Base-by-base conservation (phyloP, 1,139 yeast species). In the Eremothecium gossypii region DNA sequence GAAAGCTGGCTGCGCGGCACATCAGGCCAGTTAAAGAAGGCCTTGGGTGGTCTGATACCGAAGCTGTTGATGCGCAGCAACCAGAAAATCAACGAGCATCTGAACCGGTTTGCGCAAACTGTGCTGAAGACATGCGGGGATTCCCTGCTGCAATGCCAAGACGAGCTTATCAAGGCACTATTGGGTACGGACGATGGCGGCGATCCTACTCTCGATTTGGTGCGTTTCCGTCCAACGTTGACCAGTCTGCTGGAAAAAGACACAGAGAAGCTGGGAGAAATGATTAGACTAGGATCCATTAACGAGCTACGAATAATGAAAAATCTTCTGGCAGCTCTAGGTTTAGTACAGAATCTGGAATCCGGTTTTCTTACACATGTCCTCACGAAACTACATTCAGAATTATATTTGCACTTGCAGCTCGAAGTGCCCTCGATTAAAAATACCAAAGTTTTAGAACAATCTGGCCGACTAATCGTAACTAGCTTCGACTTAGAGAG, bases 1-100 rank as follows among this genome's bases (percentile, higher is more conserved):
- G 62, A 65, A 9, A 57, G 74, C 8, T 84, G 95, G 95, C 60
- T 82, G 14, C 65, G 57, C 13, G 85, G 80, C 0, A 79, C 89
- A 0, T 67, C 81, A 1, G 65, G 67, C 28, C 91, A 84, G 53
- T 67, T 83, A 20, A 73, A 49, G 20, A 39, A 45, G 14, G 58
- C 60, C 10, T 38, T 60, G 7, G 45, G 70, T 40, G 56, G 70
- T 5, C 69, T 77, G 8, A 39, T 67, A 4, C 57, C 60, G 9
- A 54, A 57, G 1, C 60, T 78, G 30, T 49, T 66, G 2, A 50
- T 46, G 39, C 50, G 64, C 33, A 55, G 6, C 6, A 34, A 56
- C 39, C 27, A 8, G 2, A 31, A 40, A 11, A 51, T 58, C 6
- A 45, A 48, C 8, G 33, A 37, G 6, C 44, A 49, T n/a, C 31